Evolutionary conservation across 2,329 filamentous ascomycete species (phyloP), one percentile per base, ranked within the genome.

Genomic region (Monosporascus cannonballus): DNA sequence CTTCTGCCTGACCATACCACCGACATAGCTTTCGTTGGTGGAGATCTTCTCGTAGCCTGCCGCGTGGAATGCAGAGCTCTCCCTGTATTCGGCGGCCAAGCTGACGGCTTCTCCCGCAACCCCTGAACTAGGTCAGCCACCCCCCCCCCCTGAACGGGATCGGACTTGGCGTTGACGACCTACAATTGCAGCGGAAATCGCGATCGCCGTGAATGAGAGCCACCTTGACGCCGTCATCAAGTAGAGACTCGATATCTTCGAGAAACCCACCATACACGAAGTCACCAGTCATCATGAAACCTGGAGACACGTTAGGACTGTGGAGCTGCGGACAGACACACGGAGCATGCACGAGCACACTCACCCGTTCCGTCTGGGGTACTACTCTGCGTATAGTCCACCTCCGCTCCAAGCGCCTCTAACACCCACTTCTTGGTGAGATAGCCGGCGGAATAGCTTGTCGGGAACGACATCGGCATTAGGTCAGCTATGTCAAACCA

Each of bases 401-500:
- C 64, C 0, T 77, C 76, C 0, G 80, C 75, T 5, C 81, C 82
- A 3, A 85, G 72, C 0, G 74, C 76, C 6, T 67, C 63, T 61
- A 81, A 79, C 1, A 83, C 75, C 62, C 75, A 74, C 2, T 72
- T 64, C 48, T 78, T 74, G 59, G 77, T 81, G 30, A 85, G 68
- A 63, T 71, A 84, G 2, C 77, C 78, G 2, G 71, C 60, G 55
- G 73, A 76, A 63, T 77, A 81, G 14, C 70, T 65, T 1, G 72
- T 69, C 1, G 76, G 77, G 47, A 76, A 78, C 76, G 0, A 25
- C n/a, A 9, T 8, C 3, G 71, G 71, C 18, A 67, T 59, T 2
- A 70, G 66, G n/a, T 77, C 73, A 0, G 75, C 72, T 34, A 85
- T 75, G 54, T 85, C 80, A 60, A 81, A 83, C 61, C 74, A 75